Evolutionary conservation across 2,329 filamentous ascomycete species (phyloP), one percentile per base, ranked within the genome.

Genomic region (Sclerotinia spermophila): DNA sequence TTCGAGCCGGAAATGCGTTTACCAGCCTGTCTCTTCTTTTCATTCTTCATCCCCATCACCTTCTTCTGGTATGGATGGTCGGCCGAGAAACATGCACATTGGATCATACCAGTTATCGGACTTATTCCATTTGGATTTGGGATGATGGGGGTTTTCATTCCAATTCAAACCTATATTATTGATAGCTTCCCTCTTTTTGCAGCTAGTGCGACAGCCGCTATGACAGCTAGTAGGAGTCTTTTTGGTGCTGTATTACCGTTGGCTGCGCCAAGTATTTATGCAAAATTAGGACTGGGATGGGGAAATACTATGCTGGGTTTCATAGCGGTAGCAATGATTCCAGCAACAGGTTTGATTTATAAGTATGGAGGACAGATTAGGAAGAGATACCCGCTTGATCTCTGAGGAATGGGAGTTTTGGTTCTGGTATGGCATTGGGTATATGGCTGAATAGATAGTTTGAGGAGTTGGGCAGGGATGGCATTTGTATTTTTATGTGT

Each of bases 31-130:
- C 81, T 84, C 73, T 72, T 82, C 4, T 83, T 81, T 1, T 77
- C 81, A 1, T 79, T 81, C 1, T 74, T 81, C 2, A 79, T 84
- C 5, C 82, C 84, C 0, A 76, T 85, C 21, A 80, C 79, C 4
- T 79, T 85, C 1, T 85, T 85, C 74, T 84, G 83, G 84, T 78
- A 85, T 19, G 84, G 81, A 17, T 85, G 83, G 83, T 82, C 82
- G 2, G 79, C 80, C 7, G 80, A 81, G 40, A 71, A 80, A 0
- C 72, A 68, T 24, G 80, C 84, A 42, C 81, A 80, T 24, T 81
- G 82, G 70, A 84, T 83, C 79, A 82, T 81, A 0, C 78, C 79
- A 8, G 80, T 85, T 5, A 74, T 82, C 0, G 82, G 81, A 0
- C 77, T 79, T 0, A 77, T 75, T 0, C 61, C 84, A 0, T 83